Base-by-base conservation (phyloP, 1,284 basidiomycete genomes). In the Caloboletus firmus region DNA sequence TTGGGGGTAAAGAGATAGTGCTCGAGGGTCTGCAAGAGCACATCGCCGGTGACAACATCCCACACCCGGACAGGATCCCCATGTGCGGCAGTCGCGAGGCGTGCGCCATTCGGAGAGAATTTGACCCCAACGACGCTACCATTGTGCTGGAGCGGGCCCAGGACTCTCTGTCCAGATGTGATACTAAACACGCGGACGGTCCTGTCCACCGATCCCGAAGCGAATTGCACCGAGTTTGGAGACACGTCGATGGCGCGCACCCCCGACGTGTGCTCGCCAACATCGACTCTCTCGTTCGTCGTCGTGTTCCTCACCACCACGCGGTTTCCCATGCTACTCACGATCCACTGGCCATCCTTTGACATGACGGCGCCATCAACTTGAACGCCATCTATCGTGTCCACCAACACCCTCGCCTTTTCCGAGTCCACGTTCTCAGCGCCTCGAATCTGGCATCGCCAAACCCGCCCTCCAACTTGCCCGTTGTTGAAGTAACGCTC, bases 251-350 rank as follows among this genome's bases (percentile, higher is more conserved):
- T 39, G 8, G 55, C 43, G n/a, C 26, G 34, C 7, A 56, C 34
- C 24, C 10, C 13, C n/a, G 15, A 41, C 4, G 11, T 5, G 10
- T 58, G 55, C 30, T 56, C 49, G 10, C 10, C 30, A 4, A 52
- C 18, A 2, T 53, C 55, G 18, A 46, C 6, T 7, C 31, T 47
- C n/a, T 58, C 39, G 6, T 42, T 12, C 20, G 39, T 57, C 7
- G 24, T 20, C 49, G 28, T 54, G 36, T 58, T 54, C 39, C 17
- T 57, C 30, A 58, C 39, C 18, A 18, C 11, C 34, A 58, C 55
- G 26, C 9, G 36, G 4, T 36, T 52, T 9, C 30, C 42, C 6
- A 8, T 12, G 37, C 52, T 62, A 10, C 20, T 41, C 31, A 54
- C 37, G 37, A 56, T 56, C 54, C 54, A 49, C 34, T 17, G 34